These are phyloP conservation scores for Pichia sp. DNA, from an alignment of 1,139 yeast species.

Conservation along the genomic window DNA sequence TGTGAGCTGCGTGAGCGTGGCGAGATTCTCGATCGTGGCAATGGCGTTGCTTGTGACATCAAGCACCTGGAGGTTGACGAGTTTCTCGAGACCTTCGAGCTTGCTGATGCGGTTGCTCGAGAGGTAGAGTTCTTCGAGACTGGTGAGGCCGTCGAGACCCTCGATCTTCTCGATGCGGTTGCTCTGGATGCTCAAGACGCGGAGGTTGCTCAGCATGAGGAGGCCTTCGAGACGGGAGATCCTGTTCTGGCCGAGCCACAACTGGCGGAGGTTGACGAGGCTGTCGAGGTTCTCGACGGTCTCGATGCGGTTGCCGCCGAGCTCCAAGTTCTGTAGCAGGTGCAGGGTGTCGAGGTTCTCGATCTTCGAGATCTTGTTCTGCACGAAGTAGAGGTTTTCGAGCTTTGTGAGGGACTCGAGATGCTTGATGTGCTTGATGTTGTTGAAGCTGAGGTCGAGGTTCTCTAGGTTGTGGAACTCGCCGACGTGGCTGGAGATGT, in stretches of 20 bases:
- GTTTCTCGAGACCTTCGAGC: conserved; percentile 75
- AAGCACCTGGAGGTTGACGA: conserved; percentile 62
- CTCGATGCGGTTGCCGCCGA: conserved; percentile 85
- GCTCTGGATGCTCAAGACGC: conserved; percentile 82
- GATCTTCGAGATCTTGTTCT: conserved; percentile 76
- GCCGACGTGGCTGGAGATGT: conserved; percentile 66
- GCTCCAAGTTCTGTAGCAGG: conserved; percentile 68
- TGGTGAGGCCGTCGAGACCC: conserved; percentile 67
- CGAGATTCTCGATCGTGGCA: conserved; percentile 55
- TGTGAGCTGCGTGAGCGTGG: conserved; percentile 64
- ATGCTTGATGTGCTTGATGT: conserved; percentile 82
- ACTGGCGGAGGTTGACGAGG: conserved; percentile 57
- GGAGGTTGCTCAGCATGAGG: conserved; percentile 55
- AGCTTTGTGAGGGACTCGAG: conserved; percentile 59
- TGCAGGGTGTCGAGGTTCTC: conserved; percentile 58
- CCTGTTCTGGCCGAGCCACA: conserved; percentile 92
- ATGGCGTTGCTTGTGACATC: conserved; percentile 80
- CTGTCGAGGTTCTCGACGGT: conserved; percentile 56
- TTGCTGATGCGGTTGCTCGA: conserved; percentile 78
- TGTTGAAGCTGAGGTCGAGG: conserved; percentile 87
- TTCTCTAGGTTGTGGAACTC: conserved; percentile 54
- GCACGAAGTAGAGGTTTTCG: conserved; percentile 76
- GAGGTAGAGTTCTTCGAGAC: conserved; percentile 80
- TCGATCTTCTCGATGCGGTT: conserved; percentile 77
- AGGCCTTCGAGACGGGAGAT: conserved; percentile 66